These are phyloP conservation scores for Monosporascus sp. DNA, from an alignment of 2,329 filamentous ascomycete genomes.

Conservation along the genomic window DNA sequence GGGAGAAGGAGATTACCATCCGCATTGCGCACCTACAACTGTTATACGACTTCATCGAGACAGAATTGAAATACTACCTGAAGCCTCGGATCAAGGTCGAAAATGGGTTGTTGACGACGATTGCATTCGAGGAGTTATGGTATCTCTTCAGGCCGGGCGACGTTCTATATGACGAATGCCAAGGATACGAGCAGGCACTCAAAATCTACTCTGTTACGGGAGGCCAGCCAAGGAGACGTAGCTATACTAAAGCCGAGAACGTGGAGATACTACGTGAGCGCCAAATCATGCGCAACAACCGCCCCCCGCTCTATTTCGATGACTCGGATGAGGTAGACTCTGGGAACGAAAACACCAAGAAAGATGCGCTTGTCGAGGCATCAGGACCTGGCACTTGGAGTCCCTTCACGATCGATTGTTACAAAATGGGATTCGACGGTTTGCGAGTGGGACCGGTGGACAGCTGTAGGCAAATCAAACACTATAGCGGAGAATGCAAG, in stretches of 20 bases:
- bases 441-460: conserved; percentile 1
- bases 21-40: conserved; percentile 2
- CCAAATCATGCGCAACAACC: neutral
- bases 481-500: conserved; percentile 3
- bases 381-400: conserved; percentile 4
- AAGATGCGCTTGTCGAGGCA: neutral
- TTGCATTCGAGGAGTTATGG: conserved; percentile 5
- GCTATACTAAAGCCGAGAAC: neutral
- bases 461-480: conserved; percentile 1
- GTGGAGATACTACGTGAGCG: neutral
- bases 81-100: neutral
- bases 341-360: neutral
- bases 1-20: neutral
- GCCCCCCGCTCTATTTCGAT: neutral
- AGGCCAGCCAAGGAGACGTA: neutral
- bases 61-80: conserved; percentile 1
- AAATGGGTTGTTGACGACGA: neutral
- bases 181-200: conserved; percentile 3
- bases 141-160: conserved; percentile 4
- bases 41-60: conserved; percentile 1
- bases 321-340: neutral
- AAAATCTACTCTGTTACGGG: conserved; percentile 1
- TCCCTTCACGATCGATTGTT: conserved; percentile 5
- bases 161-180: neutral
- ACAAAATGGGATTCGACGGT: conserved; percentile 4